Evolutionary conservation across 106 monocot species (phyloP).

Genomic region (Allium sativum): DNA sequence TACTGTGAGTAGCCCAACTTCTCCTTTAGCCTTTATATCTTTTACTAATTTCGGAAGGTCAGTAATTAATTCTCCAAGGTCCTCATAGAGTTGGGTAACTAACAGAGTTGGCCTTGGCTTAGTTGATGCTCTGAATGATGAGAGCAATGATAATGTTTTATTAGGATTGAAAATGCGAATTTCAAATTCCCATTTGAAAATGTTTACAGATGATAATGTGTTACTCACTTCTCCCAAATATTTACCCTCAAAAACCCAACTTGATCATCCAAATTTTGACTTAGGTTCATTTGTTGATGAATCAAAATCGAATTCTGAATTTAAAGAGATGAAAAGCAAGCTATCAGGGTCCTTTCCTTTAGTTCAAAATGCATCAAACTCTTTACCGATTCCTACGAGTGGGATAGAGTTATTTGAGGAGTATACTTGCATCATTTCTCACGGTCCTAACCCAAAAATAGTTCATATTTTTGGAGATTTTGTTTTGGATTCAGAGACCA

Average conservation of each 20-base stretch:
- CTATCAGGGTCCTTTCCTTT: background rate
- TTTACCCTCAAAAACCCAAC: background rate
- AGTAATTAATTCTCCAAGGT: slow-evolving; percentile 28
- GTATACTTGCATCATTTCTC: slow-evolving; percentile 70
- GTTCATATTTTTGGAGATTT: slow-evolving; percentile 79
- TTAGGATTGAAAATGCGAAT: slow-evolving; percentile 29
- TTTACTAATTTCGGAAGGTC: slow-evolving; percentile 31
- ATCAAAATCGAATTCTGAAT: no score
- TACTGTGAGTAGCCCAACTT: slow-evolving; percentile 78
- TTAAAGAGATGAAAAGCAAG: slow-evolving; percentile 1
- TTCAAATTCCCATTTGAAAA: no score
- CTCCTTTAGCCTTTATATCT: slow-evolving; percentile 44
- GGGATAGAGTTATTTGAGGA: slow-evolving; percentile 78
- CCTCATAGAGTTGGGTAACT: slow-evolving; percentile 10
- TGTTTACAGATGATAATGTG: no score
- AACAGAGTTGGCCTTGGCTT: slow-evolving; percentile 44
- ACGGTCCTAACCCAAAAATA: slow-evolving; percentile 76
- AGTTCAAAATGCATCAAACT: slow-evolving; percentile 2
- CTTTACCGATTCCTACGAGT: slow-evolving; percentile 12
- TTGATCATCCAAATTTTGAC: slow-evolving; percentile 8
- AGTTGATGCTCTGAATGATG: slow-evolving; percentile 40
- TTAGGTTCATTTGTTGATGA: slow-evolving; percentile 1
- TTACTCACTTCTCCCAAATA: background rate
- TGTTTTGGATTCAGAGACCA: slow-evolving; percentile 30
- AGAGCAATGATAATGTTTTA: slow-evolving; percentile 27